These are phyloP conservation scores for Teratosphaeria pseudoeucalypti DNA, from an alignment of 2,329 filamentous ascomycete genomes.

Conservation along the genomic window DNA sequence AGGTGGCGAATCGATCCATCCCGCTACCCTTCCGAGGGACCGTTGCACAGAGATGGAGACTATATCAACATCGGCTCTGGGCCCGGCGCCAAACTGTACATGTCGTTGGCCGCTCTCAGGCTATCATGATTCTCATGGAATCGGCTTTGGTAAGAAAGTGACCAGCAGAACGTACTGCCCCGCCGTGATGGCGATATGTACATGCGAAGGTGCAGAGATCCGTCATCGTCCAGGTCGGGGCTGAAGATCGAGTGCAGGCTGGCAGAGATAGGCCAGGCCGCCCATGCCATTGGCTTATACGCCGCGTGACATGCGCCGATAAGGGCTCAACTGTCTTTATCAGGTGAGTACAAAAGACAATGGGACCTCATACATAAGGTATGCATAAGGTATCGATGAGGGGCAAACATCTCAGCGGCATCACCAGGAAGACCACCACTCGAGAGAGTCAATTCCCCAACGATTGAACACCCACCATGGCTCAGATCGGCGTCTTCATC, in stretches of 20 bases:
- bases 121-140: not conserved
- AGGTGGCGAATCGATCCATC: not conserved
- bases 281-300: not conserved
- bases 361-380: not conserved
- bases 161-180: not conserved
- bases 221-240: not conserved
- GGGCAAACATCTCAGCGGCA: not conserved
- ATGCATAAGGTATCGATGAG: not conserved
- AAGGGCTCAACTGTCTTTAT: not conserved
- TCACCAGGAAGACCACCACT: not conserved
- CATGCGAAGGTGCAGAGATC: no score
- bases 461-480: not conserved
- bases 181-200: no score
- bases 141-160: not conserved
- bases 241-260: not conserved
- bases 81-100: not conserved
- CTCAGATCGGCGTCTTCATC: constrained; percentile 9
- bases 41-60: not conserved
- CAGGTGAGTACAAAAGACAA: not conserved
- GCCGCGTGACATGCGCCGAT: not conserved
- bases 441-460: not conserved
- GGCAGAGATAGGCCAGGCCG: not conserved
- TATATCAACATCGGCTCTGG: not conserved
- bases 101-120: not conserved
- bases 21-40: not conserved